Evolutionary conservation across 352 stramenopile species (phyloP), one percentile per base, ranked within the genome.

Genomic region (Pythium vanterpoolii): DNA sequence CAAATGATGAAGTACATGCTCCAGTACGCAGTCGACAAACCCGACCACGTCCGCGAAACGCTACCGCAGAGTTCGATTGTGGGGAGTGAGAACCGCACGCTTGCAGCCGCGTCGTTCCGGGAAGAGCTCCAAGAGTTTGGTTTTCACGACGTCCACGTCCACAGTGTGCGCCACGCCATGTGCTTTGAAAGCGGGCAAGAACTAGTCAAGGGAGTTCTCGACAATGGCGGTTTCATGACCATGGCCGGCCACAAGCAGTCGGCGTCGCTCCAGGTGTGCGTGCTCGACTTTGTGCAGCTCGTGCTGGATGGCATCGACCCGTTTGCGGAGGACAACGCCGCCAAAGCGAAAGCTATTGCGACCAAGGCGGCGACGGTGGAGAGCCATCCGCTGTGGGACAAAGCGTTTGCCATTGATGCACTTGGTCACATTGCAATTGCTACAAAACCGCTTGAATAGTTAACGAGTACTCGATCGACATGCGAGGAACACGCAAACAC

Each of bases 111-210:
- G 5, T 45, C 62, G 4, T 69, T 69, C 19, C 46, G 30, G 1
- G 54, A 63, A 30, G 62, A 69, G 27, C 48, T 69, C 9, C 31
- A 60, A n/a, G 55, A 64, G 36, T n/a, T 2, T 9, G 62, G 62
- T 1, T 69, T 64, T n/a, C 9, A 19, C 13, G 48, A 63, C 47
- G 48, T 69, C 4, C 4, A 9, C 5, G 21, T 69, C 34, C 31
- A 61, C 48, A 60, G n/a, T 0, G 4, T 57, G 33, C 44, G 13
- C 19, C 54, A 69, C 45, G 1, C 54, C 3, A 56, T 69, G 39
- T 50, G 34, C 21, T 64, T 69, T n/a, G 10, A 11, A 18, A 60
- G 54, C 34, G 62, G 62, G 8, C 39, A 56, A n/a, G 62, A 69
- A 34, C 18, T 63, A 2, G 55, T 69, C 5, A 4, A 4, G 4